Base-by-base conservation (phyloP, 352 stramenopile species). In the Globisporangium cystogenes region DNA sequence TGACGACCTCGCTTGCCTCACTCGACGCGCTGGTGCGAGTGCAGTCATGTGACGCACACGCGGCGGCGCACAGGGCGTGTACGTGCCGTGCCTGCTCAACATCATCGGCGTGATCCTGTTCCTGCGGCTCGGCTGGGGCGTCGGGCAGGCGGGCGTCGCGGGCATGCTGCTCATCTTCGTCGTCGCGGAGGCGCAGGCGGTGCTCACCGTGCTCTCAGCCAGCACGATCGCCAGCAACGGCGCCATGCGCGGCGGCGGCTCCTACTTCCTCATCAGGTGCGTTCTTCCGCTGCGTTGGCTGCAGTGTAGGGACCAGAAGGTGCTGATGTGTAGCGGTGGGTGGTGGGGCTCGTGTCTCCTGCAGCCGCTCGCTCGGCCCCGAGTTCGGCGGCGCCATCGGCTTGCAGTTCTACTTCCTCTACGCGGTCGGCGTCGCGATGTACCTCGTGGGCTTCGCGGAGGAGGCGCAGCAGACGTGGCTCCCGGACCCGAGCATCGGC, bases 41-140 rank as follows among this genome's bases (percentile, higher is more conserved):
- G 3, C 7, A 3, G n/a, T 7, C 49, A 16, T 33, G 8, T 40
- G 20, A 26, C 26, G 26, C 3, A 29, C 5, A 5, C 26, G 26
- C 26, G 26, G 26, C 12, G 4, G 7, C 31, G 8, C 14, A 31
- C 42, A 80, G 70, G 87, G 87, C 8, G 87, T 96, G 7, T 95
- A 90, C 40, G 68, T 96, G 58, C 87, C 87, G 33, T 96, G 82
- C 58, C 70, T 96, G 23, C 73, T 95, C 57, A 95, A 94, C 60
- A 96, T 96, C 67, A 88, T 96, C 37, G 86, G 87, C 36, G 85
- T 96, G 26, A 93, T 96, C 45, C 57, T 96, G 21, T 96, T 96
- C 57, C 77, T 96, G 12, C 82, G 86, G 4, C 76, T 96, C 18
- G 80, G 82, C 4, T 93, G 77, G 76, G 89, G 90, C 36, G 72